A percentile compares a stretch with the other conserved stretches of the same genome.
Conservation (phyloP, 2,329 filamentous ascomycete genomes). For the Moelleriella libera region DNA sequence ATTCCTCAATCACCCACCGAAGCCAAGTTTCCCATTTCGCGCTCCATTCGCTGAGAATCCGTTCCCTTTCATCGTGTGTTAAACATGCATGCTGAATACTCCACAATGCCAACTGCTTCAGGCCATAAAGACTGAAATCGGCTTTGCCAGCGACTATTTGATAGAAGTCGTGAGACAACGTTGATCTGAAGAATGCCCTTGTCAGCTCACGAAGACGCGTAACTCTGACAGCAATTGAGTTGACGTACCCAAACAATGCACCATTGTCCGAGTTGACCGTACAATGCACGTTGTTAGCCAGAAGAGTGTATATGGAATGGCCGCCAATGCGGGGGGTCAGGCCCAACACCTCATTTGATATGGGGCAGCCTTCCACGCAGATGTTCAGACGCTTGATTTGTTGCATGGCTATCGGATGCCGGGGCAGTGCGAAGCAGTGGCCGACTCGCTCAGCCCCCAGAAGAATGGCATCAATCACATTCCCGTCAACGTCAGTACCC, state of each 20-base stretch:
- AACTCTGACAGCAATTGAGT: neutral
- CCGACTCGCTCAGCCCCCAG: slow-evolving; percentile 56
- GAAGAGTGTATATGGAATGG: slow-evolving; percentile 51
- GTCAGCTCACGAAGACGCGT: neutral
- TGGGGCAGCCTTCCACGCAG: slow-evolving; percentile 64
- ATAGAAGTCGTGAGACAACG: slow-evolving; percentile 64
- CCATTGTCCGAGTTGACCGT: slow-evolving; percentile 65
- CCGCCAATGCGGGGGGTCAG: slow-evolving; percentile 51
- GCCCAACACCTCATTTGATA: slow-evolving; percentile 63
- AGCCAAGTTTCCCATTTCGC: slow-evolving; percentile 45
- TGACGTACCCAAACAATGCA: slow-evolving; percentile 49
- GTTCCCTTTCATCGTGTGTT: slow-evolving; percentile 22
- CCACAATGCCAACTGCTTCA: slow-evolving; percentile 54
- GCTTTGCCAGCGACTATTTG: slow-evolving; percentile 57
- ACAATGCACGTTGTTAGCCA: slow-evolving; percentile 62
- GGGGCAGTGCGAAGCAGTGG: slow-evolving; percentile 56
- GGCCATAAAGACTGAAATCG: slow-evolving; percentile 53
- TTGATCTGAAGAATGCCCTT: slow-evolving; percentile 34
- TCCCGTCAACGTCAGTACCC: slow-evolving; percentile 49
- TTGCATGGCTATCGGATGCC: slow-evolving; percentile 52
- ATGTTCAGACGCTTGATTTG: slow-evolving; percentile 48
- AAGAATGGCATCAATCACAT: slow-evolving; percentile 53
- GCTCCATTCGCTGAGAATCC: slow-evolving; percentile 30
- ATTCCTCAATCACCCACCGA: slow-evolving; percentile 29
- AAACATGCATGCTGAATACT: slow-evolving; percentile 48